phyloP scores from a whole-genome alignment of 1,284 basidiomycete genomes.

The Apiotrichum gamsii region DNA sequence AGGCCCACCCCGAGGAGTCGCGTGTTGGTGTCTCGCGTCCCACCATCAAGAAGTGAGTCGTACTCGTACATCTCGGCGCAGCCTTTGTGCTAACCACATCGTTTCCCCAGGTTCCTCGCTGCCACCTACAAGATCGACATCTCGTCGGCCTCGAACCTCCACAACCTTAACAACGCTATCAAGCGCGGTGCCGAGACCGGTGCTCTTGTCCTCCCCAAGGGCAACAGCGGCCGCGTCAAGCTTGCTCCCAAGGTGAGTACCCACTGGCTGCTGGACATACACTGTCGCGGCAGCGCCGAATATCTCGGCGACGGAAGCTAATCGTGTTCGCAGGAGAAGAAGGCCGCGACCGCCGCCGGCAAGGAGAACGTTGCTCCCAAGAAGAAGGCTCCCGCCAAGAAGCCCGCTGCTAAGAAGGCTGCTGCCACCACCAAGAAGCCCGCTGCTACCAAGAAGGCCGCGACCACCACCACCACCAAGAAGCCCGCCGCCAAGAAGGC shows the following conservation, averaged over 20 bases:
- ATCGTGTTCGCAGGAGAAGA: too few species aligned
- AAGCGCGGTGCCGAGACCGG: conserved; percentile 70
- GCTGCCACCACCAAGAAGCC: conserved; percentile 18
- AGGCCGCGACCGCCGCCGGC: conserved; percentile 47
- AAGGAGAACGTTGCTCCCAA: conserved; percentile 53
- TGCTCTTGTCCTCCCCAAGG: conserved; percentile 79
- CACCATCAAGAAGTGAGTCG: conserved; percentile 81
- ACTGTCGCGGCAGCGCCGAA: too few species aligned
- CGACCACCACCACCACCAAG: conserved; percentile 12
- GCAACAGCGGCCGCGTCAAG: conserved; percentile 73
- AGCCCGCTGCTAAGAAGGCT: conserved; percentile 24
- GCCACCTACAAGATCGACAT: conserved; percentile 73
- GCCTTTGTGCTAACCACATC: conserved; percentile 13
- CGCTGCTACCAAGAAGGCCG: conserved; percentile 1
- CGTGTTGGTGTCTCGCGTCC: conserved; percentile 81
- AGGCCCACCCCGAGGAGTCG: conserved; percentile 65
- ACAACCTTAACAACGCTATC: conserved; percentile 76
- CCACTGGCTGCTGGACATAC: background rate
- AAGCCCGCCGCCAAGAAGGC: conserved; percentile 53
- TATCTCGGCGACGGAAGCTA: too few species aligned
- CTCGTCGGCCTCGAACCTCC: conserved; percentile 63
- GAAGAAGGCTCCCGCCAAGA: conserved; percentile 38
- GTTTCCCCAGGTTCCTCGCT: conserved; percentile 58
- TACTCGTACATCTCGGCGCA: too few species aligned
- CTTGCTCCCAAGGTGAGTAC: conserved; percentile 54